Evolutionary conservation across 176 grass and related monocot genomes (phyloP), one percentile per base, ranked within the genome.

Genomic region (Avena eriantha): DNA sequence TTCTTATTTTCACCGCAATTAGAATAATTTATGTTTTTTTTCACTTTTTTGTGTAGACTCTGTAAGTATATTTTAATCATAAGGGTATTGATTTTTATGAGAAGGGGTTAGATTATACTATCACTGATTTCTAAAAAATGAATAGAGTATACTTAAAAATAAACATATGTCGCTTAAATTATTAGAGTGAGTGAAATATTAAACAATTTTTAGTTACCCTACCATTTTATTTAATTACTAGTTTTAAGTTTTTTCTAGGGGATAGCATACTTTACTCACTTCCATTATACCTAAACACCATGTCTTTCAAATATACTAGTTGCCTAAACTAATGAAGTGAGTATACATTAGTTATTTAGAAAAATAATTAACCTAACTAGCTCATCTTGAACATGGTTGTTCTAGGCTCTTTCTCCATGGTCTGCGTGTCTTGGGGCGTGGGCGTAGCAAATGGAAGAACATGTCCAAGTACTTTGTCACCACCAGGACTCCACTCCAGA

Each of bases 371-470:
- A 50, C 0, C 26, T 22, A 68, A 81, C 10, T 1, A 35, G 0
- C 73, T 63, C 3, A 51, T 64, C 43, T 13, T 53, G 12, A 12
- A 54, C 31, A 4, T 23, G 4, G 10, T 54, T 45, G 12, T 12
- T 53, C 1, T 57, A 90, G 84, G 56, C 35, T 84, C 7, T 85
- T 85, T 12, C 21, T 85, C 10, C 54, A 0, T 21, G 82, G 82
- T 7, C 1, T 85, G 74, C 9, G 74, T 34, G 17, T 13, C 1
- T 69, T 21, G 5, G 81, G 2, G 12, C 41, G 1, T 0, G 83
- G 69, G 0, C 50, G 51, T 5, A 78, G 71, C 3, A 39, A 77
- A 18, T 90, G 78, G 83, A 86, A 81, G 45, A 41, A 58, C 19
- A 78, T 79, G 22, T 78, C 80, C 86, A 71, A 19, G 14, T 10